phyloP scores from a whole-genome alignment of 169 alveolate species.

The Eimeria praecox region DNA sequence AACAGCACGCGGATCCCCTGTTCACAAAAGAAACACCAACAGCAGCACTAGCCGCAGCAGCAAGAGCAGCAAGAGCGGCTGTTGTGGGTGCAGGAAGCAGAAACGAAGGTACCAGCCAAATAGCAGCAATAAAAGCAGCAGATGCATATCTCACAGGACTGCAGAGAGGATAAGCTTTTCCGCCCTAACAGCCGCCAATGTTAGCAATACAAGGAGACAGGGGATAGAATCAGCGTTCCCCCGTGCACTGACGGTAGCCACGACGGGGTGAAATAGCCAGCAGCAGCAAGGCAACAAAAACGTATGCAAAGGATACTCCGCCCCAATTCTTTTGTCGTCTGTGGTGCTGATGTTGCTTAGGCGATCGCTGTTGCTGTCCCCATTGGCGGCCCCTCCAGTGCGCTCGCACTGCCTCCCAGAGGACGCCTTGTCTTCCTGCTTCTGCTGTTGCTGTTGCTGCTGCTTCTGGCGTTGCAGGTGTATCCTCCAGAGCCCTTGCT shows the following conservation, averaged over 20 bases:
- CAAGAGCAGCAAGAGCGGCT: slow-evolving; percentile 9
- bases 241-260: slow-evolving; percentile 95
- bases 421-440: not conserved
- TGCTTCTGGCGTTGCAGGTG: slow-evolving; percentile 31
- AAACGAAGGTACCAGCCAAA: not conserved
- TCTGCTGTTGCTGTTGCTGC: not conserved
- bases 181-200: slow-evolving; percentile 33
- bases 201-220: slow-evolving; percentile 62
- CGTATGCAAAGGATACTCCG: slow-evolving; percentile 79
- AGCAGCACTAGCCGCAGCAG: slow-evolving; percentile 86
- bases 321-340: not conserved
- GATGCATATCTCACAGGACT: slow-evolving; percentile 19
- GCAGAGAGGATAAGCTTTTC: slow-evolving; percentile 25
- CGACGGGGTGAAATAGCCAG: slow-evolving; percentile 97
- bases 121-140: not conserved
- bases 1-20: not conserved
- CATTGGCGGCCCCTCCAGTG: not conserved
- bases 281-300: slow-evolving; percentile 82
- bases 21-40: slow-evolving; percentile 52
- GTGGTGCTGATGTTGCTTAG: slow-evolving; percentile 3
- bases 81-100: not conserved
- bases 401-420: not conserved
- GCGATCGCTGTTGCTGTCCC: slow-evolving; percentile 68
- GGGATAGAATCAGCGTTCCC: slow-evolving; percentile 92
- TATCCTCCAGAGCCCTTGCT: slow-evolving; percentile 52